Evolutionary conservation across 345 rosid genomes (phyloP).

Genomic region (Camelina neglecta): DNA sequence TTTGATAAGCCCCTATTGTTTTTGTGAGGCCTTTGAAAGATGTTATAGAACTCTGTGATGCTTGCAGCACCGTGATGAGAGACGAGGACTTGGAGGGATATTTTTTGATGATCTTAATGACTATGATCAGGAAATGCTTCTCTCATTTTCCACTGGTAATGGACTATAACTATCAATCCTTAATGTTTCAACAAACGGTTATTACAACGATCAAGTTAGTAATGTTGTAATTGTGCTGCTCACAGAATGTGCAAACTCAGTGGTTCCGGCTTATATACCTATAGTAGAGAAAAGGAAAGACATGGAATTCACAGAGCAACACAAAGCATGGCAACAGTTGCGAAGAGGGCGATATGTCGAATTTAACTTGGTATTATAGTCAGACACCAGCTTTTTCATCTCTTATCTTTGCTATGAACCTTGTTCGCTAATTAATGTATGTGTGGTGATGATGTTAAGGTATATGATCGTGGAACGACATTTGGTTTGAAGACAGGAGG

Average conservation of each 20-base stretch:
- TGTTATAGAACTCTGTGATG: conserved; percentile 11
- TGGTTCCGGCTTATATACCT: conserved; percentile 91
- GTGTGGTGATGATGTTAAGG: conserved; percentile 48
- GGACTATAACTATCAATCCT: conserved; percentile 9
- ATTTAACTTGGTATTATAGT: conserved; percentile 79
- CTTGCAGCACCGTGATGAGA: conserved; percentile 88
- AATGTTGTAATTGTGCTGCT: conserved; percentile 10
- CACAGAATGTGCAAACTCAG: conserved; percentile 92
- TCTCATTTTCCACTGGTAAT: conserved; percentile 78
- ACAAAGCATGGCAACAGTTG: conserved; percentile 97
- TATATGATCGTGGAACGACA: conserved; percentile 96
- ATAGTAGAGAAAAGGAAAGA: conserved; percentile 85
- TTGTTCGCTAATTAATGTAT: conserved; percentile 26
- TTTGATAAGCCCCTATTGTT: conserved; percentile 7
- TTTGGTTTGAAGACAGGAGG: conserved; percentile 99
- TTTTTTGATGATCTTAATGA: conserved; percentile 97
- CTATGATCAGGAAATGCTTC: conserved; percentile 89
- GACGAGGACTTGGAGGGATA: conserved; percentile 97
- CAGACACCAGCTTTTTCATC: not conserved
- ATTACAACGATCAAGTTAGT: not conserved
- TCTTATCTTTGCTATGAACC: not conserved
- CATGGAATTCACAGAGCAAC: conserved; percentile 68
- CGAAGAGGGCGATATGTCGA: conserved; percentile 97
- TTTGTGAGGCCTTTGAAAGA: conserved; percentile 4
- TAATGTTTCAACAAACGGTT: not conserved